phyloP scores from a whole-genome alignment of 2,329 filamentous ascomycete genomes.

The Hypomyces rosellus region DNA sequence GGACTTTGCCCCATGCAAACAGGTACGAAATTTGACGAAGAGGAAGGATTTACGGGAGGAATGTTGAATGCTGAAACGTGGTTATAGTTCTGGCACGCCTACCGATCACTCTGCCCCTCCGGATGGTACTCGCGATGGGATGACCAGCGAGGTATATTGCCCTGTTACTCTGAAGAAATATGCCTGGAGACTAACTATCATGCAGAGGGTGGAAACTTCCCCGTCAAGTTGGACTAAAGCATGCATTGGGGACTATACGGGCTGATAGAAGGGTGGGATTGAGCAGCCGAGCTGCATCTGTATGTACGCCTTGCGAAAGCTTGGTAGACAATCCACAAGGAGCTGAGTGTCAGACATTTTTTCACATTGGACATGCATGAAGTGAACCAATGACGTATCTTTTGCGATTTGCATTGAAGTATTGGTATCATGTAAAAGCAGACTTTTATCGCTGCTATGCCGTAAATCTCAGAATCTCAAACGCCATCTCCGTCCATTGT shows the following conservation, averaged over 20 bases:
- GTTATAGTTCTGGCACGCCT: slow-evolving; percentile 84
- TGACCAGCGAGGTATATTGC: slow-evolving; percentile 78
- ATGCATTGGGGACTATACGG: slow-evolving; percentile 11
- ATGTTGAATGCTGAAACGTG: not conserved
- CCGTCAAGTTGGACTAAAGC: slow-evolving; percentile 56
- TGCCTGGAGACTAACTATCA: slow-evolving; percentile 13
- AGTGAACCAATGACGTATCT: not conserved
- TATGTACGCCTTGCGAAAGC: slow-evolving; percentile 31
- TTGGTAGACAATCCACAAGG: slow-evolving; percentile 23
- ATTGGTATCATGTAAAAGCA: slow-evolving; percentile 6
- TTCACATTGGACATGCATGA: slow-evolving; percentile 7
- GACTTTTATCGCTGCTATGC: not conserved
- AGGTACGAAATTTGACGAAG: slow-evolving; percentile 52
- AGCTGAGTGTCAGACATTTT: slow-evolving; percentile 15
- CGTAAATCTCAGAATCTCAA: not conserved
- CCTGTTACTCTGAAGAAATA: not conserved
- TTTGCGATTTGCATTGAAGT: not conserved
- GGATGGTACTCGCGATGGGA: slow-evolving; percentile 94
- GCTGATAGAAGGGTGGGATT: slow-evolving; percentile 23
- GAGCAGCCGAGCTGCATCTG: slow-evolving; percentile 27
- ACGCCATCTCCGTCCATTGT: not conserved
- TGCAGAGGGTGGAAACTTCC: slow-evolving; percentile 62
- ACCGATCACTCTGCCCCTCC: slow-evolving; percentile 95
- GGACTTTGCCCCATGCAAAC: slow-evolving; percentile 93
- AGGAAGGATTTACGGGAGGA: not conserved